These are phyloP conservation scores for Sarocladium strictum DNA, from an alignment of 2,329 filamentous ascomycete genomes.

Conservation along the genomic window DNA sequence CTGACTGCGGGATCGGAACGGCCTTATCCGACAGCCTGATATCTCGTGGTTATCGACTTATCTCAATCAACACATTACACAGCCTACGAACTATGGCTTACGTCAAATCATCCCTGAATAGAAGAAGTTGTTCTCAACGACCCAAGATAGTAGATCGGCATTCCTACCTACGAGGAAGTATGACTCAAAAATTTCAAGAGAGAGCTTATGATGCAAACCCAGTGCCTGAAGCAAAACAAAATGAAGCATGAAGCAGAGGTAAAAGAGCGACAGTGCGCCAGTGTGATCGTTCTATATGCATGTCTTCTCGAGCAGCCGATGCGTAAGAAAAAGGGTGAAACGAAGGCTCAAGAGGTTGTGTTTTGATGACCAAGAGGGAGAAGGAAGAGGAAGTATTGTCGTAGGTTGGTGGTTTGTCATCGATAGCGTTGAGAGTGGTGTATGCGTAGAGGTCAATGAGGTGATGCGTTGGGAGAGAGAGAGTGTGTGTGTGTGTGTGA, in stretches of 20 bases:
- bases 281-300: constrained; percentile 7
- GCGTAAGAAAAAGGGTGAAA: background rate
- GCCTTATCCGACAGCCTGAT: too few species aligned
- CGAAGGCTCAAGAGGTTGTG: background rate
- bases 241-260: too few species aligned
- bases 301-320: constrained; percentile 2
- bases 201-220: too few species aligned
- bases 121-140: too few species aligned
- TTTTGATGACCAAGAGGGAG: background rate
- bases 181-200: background rate
- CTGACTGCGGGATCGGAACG: too few species aligned
- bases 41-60: too few species aligned
- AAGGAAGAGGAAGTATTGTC: background rate
- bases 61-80: too few species aligned
- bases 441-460: background rate
- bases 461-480: background rate
- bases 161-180: constrained; percentile 2
- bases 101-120: too few species aligned
- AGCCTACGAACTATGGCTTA: too few species aligned
- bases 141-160: constrained; percentile 4
- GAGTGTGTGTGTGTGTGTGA: background rate
- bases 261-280: background rate
- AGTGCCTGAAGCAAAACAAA: too few species aligned
- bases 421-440: background rate
- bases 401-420: background rate